Conservation (phyloP, 1,139 yeast species). For the Protomyces inouyei region DNA sequence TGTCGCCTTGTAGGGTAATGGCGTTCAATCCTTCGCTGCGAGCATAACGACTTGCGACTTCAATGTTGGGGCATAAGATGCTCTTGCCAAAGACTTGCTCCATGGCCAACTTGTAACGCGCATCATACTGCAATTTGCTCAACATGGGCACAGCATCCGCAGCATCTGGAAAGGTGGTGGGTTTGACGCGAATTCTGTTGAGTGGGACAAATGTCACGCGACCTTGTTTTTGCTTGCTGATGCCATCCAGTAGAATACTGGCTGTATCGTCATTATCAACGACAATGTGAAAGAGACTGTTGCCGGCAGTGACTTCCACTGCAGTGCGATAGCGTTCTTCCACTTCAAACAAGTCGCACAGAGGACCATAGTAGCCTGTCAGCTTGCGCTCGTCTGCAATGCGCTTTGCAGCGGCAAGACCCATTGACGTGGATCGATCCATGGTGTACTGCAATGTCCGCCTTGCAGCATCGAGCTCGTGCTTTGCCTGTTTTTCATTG, state of each 20-base stretch:
- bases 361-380: conserved; percentile 68
- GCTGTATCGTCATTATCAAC: conserved; percentile 89
- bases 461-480: conserved; percentile 53
- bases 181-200: conserved; percentile 52
- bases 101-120: conserved; percentile 57
- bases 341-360: conserved; percentile 76
- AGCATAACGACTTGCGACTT: conserved; percentile 65
- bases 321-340: conserved; percentile 81
- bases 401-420: conserved; percentile 60
- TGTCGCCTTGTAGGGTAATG: conserved; percentile 87
- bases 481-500: conserved; percentile 51
- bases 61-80: conserved; percentile 67
- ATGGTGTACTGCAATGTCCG: conserved; percentile 40
- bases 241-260: conserved; percentile 66
- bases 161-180: conserved; percentile 50
- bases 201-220: conserved; percentile 88
- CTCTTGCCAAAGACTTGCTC: conserved; percentile 76
- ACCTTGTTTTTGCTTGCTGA: conserved; percentile 66
- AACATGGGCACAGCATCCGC: conserved; percentile 63
- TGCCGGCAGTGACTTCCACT: conserved; percentile 85
- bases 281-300: conserved; percentile 76
- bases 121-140: conserved; percentile 60
- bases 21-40: conserved; percentile 61
- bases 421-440: conserved; percentile 66
- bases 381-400: conserved; percentile 57